A percentile compares a stretch with the other conserved stretches of the same genome.
These are phyloP conservation scores for Botrytis deweyae DNA, from an alignment of 2,329 filamentous ascomycete genomes.

Conservation along the genomic window DNA sequence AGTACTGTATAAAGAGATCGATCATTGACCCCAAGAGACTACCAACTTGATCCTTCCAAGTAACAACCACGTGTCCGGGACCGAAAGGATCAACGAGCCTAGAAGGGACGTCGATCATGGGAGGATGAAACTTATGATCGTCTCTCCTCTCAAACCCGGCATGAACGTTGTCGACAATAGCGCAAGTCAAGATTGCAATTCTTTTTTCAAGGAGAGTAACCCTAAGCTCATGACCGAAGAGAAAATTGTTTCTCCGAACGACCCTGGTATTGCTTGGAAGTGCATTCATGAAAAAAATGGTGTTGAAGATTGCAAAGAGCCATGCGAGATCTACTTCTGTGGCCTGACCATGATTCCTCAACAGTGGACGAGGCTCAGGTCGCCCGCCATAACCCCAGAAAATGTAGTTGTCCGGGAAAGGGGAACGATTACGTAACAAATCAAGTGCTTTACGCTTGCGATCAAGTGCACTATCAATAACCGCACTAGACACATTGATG, in stretches of 20 bases:
- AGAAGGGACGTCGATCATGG: neutral
- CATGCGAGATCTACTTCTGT: neutral
- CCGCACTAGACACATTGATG: neutral
- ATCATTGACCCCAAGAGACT: neutral
- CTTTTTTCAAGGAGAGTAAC: no score
- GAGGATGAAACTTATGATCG: neutral
- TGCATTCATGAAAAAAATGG: neutral
- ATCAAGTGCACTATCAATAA: neutral
- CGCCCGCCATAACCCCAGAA: accelerated
- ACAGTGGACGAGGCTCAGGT: neutral
- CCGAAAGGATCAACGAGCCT: neutral
- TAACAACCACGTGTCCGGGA: neutral
- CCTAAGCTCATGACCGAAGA: neutral
- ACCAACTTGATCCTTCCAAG: neutral
- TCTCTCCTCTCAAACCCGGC: neutral
- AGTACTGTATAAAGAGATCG: neutral
- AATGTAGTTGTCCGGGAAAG: neutral
- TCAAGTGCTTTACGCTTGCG: neutral
- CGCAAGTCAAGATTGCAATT: no score
- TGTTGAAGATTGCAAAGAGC: neutral
- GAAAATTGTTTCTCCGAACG: accelerated
- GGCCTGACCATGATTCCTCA: neutral
- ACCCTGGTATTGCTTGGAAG: neutral
- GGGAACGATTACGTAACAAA: neutral
- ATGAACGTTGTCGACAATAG: no score